These are phyloP conservation scores for Dipteronia dyeriana DNA, from an alignment of 345 rosid species.

Conservation along the genomic window DNA sequence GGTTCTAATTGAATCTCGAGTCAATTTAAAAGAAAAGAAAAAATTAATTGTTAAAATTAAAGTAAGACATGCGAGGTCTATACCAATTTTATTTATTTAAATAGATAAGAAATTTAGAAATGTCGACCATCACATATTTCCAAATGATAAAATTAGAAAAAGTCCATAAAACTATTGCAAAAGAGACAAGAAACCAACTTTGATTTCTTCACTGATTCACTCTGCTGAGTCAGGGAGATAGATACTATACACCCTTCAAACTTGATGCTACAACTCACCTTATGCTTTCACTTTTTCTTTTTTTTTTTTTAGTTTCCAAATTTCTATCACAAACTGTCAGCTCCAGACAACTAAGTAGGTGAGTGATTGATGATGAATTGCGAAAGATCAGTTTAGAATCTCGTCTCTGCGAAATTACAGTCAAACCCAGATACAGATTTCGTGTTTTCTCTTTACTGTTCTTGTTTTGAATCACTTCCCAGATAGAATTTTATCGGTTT, in stretches of 20 bases:
- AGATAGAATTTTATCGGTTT: constrained; percentile 6
- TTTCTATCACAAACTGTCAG: constrained; percentile 20
- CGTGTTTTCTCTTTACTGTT: neutral
- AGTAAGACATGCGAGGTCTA: too few relatives aligned
- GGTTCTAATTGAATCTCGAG: too few relatives aligned
- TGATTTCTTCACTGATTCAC: constrained; percentile 24
- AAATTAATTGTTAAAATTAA: too few relatives aligned
- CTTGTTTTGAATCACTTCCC: constrained; percentile 19
- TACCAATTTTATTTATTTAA: too few relatives aligned
- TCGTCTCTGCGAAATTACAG: constrained; percentile 13
- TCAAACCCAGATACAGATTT: constrained; percentile 23
- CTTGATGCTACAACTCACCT: constrained; percentile 9
- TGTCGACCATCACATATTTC: constrained; percentile 16
- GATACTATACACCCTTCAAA: constrained; percentile 25
- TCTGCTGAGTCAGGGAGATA: neutral
- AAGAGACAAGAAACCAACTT: constrained; percentile 19
- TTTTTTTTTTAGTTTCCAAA: constrained; percentile 20
- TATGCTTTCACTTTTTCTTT: neutral
- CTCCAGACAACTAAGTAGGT: neutral
- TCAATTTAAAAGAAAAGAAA: too few relatives aligned
- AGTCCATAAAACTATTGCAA: neutral
- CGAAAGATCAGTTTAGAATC: neutral
- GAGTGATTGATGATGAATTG: neutral
- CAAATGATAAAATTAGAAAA: neutral
- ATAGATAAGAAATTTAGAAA: neutral